Conservation (phyloP, 2,329 filamentous ascomycete genomes). For the Sporothrix protearum region DNA sequence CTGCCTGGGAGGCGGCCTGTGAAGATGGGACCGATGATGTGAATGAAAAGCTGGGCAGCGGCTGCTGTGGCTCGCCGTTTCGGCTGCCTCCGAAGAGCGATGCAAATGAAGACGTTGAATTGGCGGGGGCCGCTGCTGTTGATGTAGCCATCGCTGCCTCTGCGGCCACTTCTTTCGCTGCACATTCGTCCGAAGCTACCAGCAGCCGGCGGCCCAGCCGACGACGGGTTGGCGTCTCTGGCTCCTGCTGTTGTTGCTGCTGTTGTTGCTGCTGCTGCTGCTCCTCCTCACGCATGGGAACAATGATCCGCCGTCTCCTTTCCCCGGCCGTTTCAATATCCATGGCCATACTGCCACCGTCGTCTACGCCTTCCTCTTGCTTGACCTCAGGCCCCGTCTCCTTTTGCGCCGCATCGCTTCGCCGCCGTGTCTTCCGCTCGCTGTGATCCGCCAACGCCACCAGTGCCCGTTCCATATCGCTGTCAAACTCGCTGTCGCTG, state of each 20-base stretch:
- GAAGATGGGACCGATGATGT: background rate
- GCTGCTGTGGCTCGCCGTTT: conserved; percentile 1
- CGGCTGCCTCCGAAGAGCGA: conserved; percentile 4
- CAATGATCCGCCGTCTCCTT: conserved; percentile 1
- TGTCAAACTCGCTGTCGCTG: conserved; percentile 26
- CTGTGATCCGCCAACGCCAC: conserved; percentile 25
- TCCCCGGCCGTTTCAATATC: background rate
- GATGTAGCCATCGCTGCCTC: background rate
- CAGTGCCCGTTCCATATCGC: conserved; percentile 27
- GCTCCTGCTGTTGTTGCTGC: background rate
- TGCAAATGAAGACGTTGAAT: background rate
- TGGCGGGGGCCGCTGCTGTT: background rate
- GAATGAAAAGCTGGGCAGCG: background rate
- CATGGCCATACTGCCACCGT: background rate
- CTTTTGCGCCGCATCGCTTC: background rate
- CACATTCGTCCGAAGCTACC: conserved; percentile 21
- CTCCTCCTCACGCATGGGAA: conserved; percentile 5
- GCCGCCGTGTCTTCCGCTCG: conserved; percentile 11
- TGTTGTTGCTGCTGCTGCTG: background rate
- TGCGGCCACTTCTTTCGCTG: conserved; percentile 13
- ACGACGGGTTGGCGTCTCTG: background rate
- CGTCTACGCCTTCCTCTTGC: background rate
- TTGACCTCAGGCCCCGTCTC: background rate
- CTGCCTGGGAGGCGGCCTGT: background rate
- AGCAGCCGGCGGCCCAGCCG: conserved; percentile 14